Evolutionary conservation across 768 basidiomycete genomes (phyloP).

Genomic region (Cubamyces sp.): DNA sequence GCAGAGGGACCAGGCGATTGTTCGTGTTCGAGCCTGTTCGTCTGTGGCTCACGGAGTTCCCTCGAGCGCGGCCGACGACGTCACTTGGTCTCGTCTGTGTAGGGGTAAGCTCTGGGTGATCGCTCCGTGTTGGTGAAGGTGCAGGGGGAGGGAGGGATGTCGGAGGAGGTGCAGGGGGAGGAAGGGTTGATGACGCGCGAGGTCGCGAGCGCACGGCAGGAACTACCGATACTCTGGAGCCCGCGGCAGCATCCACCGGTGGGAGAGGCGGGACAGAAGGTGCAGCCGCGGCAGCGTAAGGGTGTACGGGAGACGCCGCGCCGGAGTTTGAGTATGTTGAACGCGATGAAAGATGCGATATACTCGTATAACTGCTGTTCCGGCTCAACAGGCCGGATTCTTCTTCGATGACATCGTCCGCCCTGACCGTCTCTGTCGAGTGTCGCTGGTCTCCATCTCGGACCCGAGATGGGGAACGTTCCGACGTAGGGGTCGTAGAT

Average conservation of each 20-base stretch:
- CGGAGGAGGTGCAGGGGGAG: constrained; percentile 70
- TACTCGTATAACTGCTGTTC: constrained; percentile 19
- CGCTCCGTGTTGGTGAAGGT: constrained; percentile 39
- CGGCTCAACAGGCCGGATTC: constrained; percentile 9
- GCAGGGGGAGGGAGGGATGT: constrained; percentile 63
- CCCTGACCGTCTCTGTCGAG: constrained; percentile 19
- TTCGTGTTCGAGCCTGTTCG: constrained; percentile 62
- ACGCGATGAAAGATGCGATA: constrained; percentile 16
- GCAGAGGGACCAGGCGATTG: constrained; percentile 59
- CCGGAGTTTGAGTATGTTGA: constrained; percentile 11
- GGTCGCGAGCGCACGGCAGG: constrained; percentile 39
- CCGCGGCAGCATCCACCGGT: background rate
- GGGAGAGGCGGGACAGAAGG: constrained; percentile 15
- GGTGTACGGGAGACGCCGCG: constrained; percentile 22
- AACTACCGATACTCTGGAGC: constrained; percentile 13
- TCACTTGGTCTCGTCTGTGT: constrained; percentile 41
- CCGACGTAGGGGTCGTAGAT: constrained; percentile 55
- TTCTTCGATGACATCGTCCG: constrained; percentile 12
- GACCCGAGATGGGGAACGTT: constrained; percentile 30
- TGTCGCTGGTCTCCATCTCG: constrained; percentile 32
- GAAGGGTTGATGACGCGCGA: constrained; percentile 60
- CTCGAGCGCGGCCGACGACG: constrained; percentile 45
- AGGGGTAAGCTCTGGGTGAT: constrained; percentile 35
- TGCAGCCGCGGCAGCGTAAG: constrained; percentile 24
- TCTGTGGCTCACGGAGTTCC: constrained; percentile 54